These are phyloP conservation scores for Sporothrix sp. DNA, from an alignment of 2,329 filamentous ascomycete genomes.

Conservation along the genomic window DNA sequence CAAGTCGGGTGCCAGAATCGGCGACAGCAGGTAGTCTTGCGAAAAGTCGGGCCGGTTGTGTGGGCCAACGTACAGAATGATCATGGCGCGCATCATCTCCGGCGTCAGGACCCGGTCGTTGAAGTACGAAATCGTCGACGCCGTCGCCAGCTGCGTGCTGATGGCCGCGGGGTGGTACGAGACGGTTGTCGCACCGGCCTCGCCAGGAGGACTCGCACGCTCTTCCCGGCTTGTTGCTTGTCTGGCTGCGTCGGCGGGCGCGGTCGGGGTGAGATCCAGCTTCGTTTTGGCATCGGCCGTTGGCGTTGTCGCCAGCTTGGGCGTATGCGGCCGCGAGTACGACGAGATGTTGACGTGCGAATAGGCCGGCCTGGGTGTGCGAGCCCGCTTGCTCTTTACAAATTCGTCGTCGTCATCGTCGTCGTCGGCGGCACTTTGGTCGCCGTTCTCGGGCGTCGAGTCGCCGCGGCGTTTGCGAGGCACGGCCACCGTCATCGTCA, in stretches of 20 bases:
- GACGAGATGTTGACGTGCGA: slow-evolving; percentile 15
- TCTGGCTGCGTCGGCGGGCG: not conserved
- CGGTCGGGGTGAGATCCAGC: not conserved
- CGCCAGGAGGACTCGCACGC: not conserved
- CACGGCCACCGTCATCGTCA: slow-evolving; percentile 23
- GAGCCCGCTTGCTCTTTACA: not conserved
- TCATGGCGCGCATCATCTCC: slow-evolving; percentile 99
- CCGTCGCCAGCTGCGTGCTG: slow-evolving; percentile 81
- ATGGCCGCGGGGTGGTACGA: slow-evolving; percentile 51
- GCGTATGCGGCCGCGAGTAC: slow-evolving; percentile 5
- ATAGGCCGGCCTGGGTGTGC: slow-evolving; percentile 14
- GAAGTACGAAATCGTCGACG: slow-evolving; percentile 97
- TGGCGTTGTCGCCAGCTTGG: not conserved
- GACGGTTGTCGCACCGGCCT: slow-evolving; percentile 19
- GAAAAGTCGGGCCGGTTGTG: slow-evolving; percentile 88
- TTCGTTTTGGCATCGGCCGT: not conserved
- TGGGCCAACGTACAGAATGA: slow-evolving; percentile 91
- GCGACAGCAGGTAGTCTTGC: slow-evolving; percentile 82
- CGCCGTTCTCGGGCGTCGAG: not conserved
- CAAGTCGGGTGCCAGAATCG: slow-evolving; percentile 76
- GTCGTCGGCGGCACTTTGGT: not conserved
- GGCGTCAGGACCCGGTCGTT: slow-evolving; percentile 90
- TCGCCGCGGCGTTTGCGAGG: not conserved
- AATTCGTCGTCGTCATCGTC: slow-evolving; percentile 3
- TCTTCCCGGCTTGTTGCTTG: not conserved